phyloP scores from a whole-genome alignment of 306 rosid species.

The Trifolium subterraneum region DNA sequence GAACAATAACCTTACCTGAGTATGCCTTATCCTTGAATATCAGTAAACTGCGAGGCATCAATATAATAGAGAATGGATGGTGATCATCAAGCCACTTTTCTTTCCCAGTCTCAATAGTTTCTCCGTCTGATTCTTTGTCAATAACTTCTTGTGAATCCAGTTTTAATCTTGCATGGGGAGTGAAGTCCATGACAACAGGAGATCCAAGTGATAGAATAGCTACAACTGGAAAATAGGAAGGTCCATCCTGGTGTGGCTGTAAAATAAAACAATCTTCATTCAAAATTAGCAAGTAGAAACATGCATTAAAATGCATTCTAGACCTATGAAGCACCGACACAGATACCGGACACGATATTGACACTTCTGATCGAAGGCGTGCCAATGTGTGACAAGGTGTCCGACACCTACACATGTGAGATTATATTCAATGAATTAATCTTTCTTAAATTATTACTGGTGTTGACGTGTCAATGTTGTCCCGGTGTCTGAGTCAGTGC shows the following conservation, averaged over 20 bases:
- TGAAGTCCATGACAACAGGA: constrained; percentile 84
- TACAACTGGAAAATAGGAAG: constrained; percentile 88
- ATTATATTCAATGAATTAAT: background rate
- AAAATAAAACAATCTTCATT: constrained; percentile 33
- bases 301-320: constrained; percentile 8
- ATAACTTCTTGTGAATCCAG: constrained; percentile 37
- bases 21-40: constrained; percentile 87
- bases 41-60: constrained; percentile 87
- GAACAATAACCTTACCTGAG: constrained; percentile 57
- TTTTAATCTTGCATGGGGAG: constrained; percentile 80
- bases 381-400: background rate
- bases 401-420: background rate
- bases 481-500: background rate
- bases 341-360: background rate
- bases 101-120: constrained; percentile 43
- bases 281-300: background rate
- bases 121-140: constrained; percentile 45
- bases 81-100: constrained; percentile 54
- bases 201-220: constrained; percentile 91
- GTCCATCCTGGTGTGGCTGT: constrained; percentile 95
- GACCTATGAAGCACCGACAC: background rate
- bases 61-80: constrained; percentile 59
- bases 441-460: background rate
- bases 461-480: background rate
- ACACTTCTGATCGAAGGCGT: background rate